These are phyloP conservation scores for Salinomyces thailandicus DNA, from an alignment of 2,329 filamentous ascomycete genomes.

Conservation along the genomic window DNA sequence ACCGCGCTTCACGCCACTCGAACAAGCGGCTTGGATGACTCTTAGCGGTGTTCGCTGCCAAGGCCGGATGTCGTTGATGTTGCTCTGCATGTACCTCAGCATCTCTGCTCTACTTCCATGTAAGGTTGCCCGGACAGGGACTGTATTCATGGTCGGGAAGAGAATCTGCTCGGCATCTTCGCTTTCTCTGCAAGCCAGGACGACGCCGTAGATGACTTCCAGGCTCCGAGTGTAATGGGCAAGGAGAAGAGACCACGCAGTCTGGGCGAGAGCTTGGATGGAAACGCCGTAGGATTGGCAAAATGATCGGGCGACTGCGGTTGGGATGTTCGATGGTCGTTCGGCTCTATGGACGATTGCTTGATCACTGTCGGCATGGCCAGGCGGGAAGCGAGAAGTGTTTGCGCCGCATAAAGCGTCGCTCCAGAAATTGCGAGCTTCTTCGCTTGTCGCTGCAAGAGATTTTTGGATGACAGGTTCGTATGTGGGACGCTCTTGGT, in stretches of 20 bases:
- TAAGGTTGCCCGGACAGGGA: constrained; percentile 61
- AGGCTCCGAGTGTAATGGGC: constrained; percentile 52
- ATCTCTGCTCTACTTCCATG: constrained; percentile 57
- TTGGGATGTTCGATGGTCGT: constrained; percentile 32
- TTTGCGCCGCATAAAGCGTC: constrained; percentile 50
- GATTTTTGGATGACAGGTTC: constrained; percentile 47
- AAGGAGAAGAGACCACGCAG: constrained; percentile 63
- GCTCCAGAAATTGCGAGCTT: constrained; percentile 57
- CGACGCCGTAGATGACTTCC: constrained; percentile 71
- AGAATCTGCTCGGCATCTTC: constrained; percentile 56
- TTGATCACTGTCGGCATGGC: constrained; percentile 7
- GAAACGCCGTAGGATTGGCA: constrained; percentile 60
- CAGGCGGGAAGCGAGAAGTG: constrained; percentile 30
- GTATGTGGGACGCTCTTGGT: constrained; percentile 36
- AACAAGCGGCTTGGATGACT: constrained; percentile 47
- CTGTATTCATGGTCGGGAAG: constrained; percentile 90
- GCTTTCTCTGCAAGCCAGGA: constrained; percentile 74
- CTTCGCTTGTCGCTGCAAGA: constrained; percentile 36
- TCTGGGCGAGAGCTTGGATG: constrained; percentile 64
- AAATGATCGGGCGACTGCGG: constrained; percentile 42
- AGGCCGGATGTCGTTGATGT: constrained; percentile 53
- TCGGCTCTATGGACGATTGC: constrained; percentile 37
- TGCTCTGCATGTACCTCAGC: constrained; percentile 63
- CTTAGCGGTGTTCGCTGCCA: constrained; percentile 71
- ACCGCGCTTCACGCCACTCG: constrained; percentile 4